Evolutionary conservation across 257 asterid species (phyloP).

Genomic region (Primulina huaijiensis): DNA sequence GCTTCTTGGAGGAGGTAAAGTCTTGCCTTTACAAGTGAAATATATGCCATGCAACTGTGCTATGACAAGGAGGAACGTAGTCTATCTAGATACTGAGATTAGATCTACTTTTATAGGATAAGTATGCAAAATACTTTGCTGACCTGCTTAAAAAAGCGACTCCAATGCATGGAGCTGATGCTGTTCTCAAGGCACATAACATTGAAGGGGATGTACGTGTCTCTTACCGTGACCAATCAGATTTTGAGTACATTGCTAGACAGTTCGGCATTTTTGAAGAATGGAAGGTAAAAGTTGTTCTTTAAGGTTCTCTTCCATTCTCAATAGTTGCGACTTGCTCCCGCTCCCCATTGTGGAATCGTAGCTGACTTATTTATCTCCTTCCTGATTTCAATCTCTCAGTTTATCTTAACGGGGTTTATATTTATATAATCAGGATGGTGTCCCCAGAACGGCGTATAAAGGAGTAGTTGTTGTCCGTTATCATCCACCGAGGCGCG

Average conservation of each 20-base stretch:
- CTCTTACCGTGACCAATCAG: slow-evolving; percentile 59
- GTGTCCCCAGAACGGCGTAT: slow-evolving; percentile 88
- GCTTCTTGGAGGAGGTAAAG: slow-evolving; percentile 88
- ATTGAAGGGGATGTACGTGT: slow-evolving; percentile 81
- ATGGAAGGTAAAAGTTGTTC: slow-evolving; percentile 72
- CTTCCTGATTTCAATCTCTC: background rate
- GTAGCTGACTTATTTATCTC: background rate
- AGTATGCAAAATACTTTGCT: slow-evolving; percentile 67
- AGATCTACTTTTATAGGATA: slow-evolving; percentile 50
- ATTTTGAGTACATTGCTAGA: slow-evolving; percentile 66
- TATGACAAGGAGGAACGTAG: background rate
- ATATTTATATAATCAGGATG: slow-evolving; percentile 54
- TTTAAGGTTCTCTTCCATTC: slow-evolving; percentile 15
- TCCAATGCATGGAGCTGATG: slow-evolving; percentile 62
- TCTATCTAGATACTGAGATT: slow-evolving; percentile 15
- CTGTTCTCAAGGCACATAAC: slow-evolving; percentile 56
- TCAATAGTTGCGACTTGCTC: background rate
- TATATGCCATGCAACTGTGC: slow-evolving; percentile 5
- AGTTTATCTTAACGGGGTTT: slow-evolving; percentile 2
- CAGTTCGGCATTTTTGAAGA: slow-evolving; percentile 96
- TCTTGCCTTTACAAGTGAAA: slow-evolving; percentile 18
- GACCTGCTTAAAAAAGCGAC: slow-evolving; percentile 66
- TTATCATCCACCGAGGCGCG: slow-evolving; percentile 62
- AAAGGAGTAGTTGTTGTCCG: slow-evolving; percentile 89
- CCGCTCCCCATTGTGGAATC: background rate